phyloP scores from a whole-genome alignment of 306 rosid genomes.

The Quercus mongolica region DNA sequence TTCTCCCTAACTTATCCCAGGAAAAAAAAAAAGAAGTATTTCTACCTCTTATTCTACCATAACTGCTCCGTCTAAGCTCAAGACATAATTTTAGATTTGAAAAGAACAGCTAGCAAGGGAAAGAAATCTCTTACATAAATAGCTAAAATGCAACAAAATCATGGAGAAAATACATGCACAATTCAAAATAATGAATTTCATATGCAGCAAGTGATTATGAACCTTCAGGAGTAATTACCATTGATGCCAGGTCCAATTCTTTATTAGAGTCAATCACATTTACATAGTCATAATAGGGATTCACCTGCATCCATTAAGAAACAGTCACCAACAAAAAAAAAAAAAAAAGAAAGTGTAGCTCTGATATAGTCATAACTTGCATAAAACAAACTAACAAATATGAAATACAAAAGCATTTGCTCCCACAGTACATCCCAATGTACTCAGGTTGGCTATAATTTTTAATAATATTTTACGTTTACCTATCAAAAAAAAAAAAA shows the following conservation, averaged over 20 bases:
- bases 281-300: slow-evolving; percentile 60
- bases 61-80: background rate
- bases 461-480: no score
- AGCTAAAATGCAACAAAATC: background rate
- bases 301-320: slow-evolving; percentile 34
- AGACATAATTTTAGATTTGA: background rate
- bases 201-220: background rate
- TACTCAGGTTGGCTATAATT: no score
- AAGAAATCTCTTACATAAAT: background rate
- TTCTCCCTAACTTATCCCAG: no score
- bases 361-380: no score
- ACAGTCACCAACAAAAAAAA: no score
- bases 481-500: no score
- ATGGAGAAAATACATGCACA: background rate
- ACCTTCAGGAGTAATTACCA: slow-evolving; percentile 54
- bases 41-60: background rate
- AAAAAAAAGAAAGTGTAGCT: no score
- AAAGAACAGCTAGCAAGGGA: background rate
- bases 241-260: slow-evolving; percentile 76
- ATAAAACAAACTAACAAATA: background rate
- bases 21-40: background rate
- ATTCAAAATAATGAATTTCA: background rate
- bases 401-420: background rate
- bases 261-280: slow-evolving; percentile 81
- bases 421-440: no score